Conservation (phyloP, 176 grass and related monocot species). For the Ananas comosus region DNA sequence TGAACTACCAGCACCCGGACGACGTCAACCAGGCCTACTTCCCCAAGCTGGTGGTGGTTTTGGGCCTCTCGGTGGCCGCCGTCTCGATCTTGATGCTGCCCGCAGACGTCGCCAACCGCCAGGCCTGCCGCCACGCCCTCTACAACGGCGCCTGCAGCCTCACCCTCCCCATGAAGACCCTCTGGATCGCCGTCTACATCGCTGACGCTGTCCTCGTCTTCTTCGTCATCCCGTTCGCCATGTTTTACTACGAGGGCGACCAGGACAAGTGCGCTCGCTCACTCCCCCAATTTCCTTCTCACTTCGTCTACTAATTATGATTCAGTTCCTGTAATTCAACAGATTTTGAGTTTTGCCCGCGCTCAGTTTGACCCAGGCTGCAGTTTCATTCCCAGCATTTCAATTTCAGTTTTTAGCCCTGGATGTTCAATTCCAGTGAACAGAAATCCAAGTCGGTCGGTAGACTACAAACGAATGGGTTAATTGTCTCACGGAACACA, state of each 20-base stretch:
- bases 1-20: constrained; percentile 99
- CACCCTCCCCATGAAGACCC: constrained; percentile 88
- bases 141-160: constrained; percentile 71
- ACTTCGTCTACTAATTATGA: no score
- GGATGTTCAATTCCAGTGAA: no score
- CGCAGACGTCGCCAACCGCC: constrained; percentile 79
- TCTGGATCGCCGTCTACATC: constrained; percentile 85
- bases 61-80: constrained; percentile 83
- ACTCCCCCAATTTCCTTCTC: no score
- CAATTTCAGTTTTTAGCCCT: no score
- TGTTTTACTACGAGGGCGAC: constrained; percentile 99
- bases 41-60: constrained; percentile 79
- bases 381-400: no score
- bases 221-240: constrained; percentile 86
- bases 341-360: no score
- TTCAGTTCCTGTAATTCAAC: no score
- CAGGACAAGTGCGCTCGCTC: constrained; percentile 59
- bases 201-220: constrained; percentile 86
- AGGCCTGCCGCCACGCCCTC: constrained; percentile 57
- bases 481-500: no score
- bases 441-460: no score
- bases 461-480: no score
- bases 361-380: no score
- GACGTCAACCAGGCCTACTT: constrained; percentile 95
- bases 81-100: constrained; percentile 99